Evolutionary conservation across 192 early-diverging fungal species (phyloP).

Genomic region (Coemansia sp.): DNA sequence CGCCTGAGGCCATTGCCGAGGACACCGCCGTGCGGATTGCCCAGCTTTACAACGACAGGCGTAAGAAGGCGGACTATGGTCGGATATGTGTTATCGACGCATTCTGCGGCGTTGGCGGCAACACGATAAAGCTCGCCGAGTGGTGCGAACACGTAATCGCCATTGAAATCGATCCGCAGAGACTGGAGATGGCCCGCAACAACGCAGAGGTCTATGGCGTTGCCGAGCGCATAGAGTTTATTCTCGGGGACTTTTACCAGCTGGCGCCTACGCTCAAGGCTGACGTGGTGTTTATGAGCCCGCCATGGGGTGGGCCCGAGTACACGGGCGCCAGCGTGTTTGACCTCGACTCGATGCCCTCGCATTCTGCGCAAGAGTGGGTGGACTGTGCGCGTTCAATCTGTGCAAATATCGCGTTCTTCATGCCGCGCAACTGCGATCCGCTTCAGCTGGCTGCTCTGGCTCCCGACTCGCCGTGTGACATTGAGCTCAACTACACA

Average conservation of each 20-base stretch:
- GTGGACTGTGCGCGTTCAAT: constrained; percentile 65
- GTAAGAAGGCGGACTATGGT: constrained; percentile 13
- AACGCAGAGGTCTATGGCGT: constrained; percentile 94
- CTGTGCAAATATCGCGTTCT: constrained; percentile 79
- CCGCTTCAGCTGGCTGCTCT: constrained; percentile 64
- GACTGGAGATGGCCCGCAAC: constrained; percentile 76
- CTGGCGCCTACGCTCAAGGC: constrained; percentile 73
- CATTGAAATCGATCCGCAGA: constrained; percentile 83
- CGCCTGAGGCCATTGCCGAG: constrained; percentile 84
- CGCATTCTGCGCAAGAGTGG: constrained; percentile 56
- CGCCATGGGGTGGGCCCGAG: constrained; percentile 92
- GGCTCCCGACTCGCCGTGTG: constrained; percentile 62
- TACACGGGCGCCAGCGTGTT: constrained; percentile 60
- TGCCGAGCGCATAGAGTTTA: constrained; percentile 88
- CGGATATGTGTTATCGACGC: constrained; percentile 85
- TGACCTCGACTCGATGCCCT: constrained; percentile 48
- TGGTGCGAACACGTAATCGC: constrained; percentile 88
- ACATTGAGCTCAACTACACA: constrained; percentile 79
- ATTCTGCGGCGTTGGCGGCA: constrained; percentile 96
- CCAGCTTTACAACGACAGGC: constrained; percentile 33
- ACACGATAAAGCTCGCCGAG: constrained; percentile 94
- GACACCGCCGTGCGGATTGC: constrained; percentile 64
- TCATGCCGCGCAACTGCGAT: constrained; percentile 82
- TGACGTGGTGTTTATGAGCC: constrained; percentile 90
- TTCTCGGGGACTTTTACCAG: constrained; percentile 84